A percentile compares a stretch with the other conserved stretches of the same genome.
phyloP scores from a whole-genome alignment of 306 rosid species.

The Begonia fuchsioides region DNA sequence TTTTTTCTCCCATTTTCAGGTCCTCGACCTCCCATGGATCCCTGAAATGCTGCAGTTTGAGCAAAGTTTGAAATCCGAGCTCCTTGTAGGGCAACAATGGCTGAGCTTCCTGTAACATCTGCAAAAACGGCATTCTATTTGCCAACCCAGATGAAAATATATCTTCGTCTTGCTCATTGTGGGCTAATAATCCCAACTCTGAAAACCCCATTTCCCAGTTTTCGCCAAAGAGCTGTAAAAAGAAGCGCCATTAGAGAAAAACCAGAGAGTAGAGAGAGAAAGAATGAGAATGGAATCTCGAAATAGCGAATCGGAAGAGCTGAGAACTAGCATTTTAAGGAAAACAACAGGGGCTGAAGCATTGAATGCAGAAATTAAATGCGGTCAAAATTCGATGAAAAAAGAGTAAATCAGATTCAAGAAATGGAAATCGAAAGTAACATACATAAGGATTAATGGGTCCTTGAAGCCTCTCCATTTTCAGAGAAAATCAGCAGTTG shows the following conservation, averaged over 20 bases:
- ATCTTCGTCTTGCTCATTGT: conserved; percentile 12
- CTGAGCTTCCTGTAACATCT: conserved; percentile 68
- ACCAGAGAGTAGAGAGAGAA: conserved; percentile 8
- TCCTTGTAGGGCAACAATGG: conserved; percentile 40
- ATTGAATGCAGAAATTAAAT: conserved; percentile 22
- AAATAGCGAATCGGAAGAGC: conserved; percentile 6
- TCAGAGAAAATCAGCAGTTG: conserved; percentile 7
- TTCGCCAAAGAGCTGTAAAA: conserved; percentile 45
- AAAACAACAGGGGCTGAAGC: conserved; percentile 21
- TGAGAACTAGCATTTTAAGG: conserved; percentile 15
- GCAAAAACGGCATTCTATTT: conserved; percentile 64
- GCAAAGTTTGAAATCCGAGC: conserved; percentile 53
- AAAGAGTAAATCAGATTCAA: no score
- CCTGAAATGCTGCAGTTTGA: conserved; percentile 46
- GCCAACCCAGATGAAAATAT: conserved; percentile 20
- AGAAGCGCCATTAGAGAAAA: neutral
- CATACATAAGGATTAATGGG: conserved; percentile 19
- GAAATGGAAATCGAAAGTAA: no score
- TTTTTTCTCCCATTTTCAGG: conserved; percentile 21
- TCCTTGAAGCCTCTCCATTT: conserved; percentile 72
- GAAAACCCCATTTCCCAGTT: conserved; percentile 32
- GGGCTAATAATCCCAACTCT: conserved; percentile 21
- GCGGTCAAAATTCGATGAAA: no score
- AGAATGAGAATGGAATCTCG: conserved; percentile 12
- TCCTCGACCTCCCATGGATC: conserved; percentile 32